These are phyloP conservation scores for Emmonsiellopsis sp. DNA, from an alignment of 2,329 filamentous ascomycete species.

Conservation along the genomic window DNA sequence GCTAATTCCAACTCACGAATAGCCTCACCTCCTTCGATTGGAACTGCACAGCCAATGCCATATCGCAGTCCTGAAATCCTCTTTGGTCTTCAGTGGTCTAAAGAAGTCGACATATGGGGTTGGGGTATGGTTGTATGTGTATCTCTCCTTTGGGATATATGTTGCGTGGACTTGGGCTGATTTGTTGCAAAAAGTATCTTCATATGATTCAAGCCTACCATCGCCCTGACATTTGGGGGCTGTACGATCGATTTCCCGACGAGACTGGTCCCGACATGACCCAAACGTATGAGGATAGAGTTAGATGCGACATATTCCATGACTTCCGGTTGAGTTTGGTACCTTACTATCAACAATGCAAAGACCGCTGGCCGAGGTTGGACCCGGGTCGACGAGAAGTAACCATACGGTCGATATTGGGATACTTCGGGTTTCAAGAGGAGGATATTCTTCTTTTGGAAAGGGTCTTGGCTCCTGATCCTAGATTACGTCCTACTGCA, in stretches of 20 bases:
- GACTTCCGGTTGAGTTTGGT: conserved; percentile 1
- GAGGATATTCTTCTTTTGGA: conserved; percentile 4
- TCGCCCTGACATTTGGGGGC: conserved; percentile 5
- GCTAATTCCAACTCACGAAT: not conserved
- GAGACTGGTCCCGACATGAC: not conserved
- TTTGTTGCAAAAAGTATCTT: conserved; percentile 3
- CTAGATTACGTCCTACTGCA: conserved; percentile 2
- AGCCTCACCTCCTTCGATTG: conserved; percentile 2
- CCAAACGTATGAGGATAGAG: conserved; percentile 1
- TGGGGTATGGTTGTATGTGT: conserved; percentile 6
- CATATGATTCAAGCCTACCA: conserved; percentile 7
- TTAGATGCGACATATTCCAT: conserved; percentile 4
- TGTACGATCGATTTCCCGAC: conserved; percentile 5
- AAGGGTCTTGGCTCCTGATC: conserved; percentile 3
- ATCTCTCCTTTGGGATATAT: not conserved
- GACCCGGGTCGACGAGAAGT: not conserved
- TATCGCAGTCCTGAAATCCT: conserved; percentile 4
- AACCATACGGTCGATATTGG: not conserved
- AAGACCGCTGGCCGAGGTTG: conserved; percentile 1
- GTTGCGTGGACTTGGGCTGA: not conserved
- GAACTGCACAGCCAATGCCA: conserved; percentile 5
- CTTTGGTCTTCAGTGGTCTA: conserved; percentile 4
- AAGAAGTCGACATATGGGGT: conserved; percentile 5
- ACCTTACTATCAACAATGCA: conserved; percentile 5
- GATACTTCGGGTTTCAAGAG: conserved; percentile 1